Base-by-base conservation (phyloP, 306 rosid genomes). In the Corylus heterophylla region DNA sequence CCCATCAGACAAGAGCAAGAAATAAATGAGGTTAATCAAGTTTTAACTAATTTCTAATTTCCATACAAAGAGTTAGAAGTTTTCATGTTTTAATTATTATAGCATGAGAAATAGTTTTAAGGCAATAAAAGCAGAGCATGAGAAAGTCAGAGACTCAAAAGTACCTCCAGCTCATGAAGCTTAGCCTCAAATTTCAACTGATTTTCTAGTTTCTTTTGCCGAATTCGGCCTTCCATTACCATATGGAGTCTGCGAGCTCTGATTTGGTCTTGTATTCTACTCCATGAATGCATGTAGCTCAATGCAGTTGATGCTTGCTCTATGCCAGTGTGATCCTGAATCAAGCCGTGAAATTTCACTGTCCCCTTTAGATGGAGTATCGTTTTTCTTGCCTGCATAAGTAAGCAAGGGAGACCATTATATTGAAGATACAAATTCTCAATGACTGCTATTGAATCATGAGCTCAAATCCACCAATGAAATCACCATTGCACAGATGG, bases 151-250 rank as follows among this genome's bases (percentile, higher is more conserved):
- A 54, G 29, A 63, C 39, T 10, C 49, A 35, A 3, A 29, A 52
- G 12, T 82, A 88, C 97, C 96, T 93, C 98, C 2, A 93, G 82
- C 56, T 93, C 92, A 5, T 91, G 92, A 83, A 91, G 83, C 85
- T 88, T 93, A 7, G 91, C 90, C 47, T 93, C 98, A 39, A 88
- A 87, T 74, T 91, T 91, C 50, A 88, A 78, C 84, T 87, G 97
- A 80, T 77, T 88, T 79, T 93, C 94, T 55, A 81, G 72, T 69
- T 69, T 89, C 89, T 80, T 91, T 75, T 87, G 88, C 88, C 69
- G 89, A 39, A 86, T 82, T 67, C 88, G 76, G 42, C 90, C 88
- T 84, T 89, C 94, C 44, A 89, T 88, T 42, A 92, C 89, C 96
- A 90, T 90, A 10, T 84, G 78, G 73, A 89, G 83, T 78, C 96